Conservation (phyloP, 1,284 basidiomycete species). For the Moniliophthora roreri region DNA sequence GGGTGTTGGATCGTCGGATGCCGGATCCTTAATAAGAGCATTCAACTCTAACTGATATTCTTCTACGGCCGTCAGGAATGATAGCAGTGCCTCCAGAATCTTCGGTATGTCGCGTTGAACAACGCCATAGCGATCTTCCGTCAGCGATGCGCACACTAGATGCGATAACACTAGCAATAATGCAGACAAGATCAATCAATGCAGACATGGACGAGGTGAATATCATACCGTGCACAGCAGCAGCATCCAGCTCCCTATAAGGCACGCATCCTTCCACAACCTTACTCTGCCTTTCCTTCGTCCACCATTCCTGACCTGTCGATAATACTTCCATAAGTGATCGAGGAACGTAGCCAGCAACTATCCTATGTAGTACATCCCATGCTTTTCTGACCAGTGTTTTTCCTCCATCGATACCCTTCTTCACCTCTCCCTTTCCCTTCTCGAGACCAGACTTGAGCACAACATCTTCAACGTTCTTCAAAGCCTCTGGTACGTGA, state of each 20-base stretch:
- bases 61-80: conserved; percentile 67
- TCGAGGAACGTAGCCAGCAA: conserved; percentile 28
- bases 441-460: conserved; percentile 23
- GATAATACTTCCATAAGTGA: conserved; percentile 25
- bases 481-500: conserved; percentile 61
- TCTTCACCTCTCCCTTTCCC: conserved; percentile 28
- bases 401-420: conserved; percentile 22
- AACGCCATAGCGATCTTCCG: conserved; percentile 79
- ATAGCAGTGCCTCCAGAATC: conserved; percentile 72
- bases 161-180: conserved; percentile 61
- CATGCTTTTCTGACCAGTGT: conserved; percentile 6
- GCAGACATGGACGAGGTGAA: neutral
- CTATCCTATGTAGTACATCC: neutral
- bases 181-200: neutral
- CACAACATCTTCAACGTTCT: conserved; percentile 38
- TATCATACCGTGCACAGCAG: conserved; percentile 55
- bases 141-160: conserved; percentile 70
- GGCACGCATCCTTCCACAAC: conserved; percentile 55
- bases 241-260: conserved; percentile 56
- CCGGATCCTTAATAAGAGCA: conserved; percentile 23
- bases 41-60: conserved; percentile 51
- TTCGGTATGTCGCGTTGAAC: conserved; percentile 83
- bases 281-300: conserved; percentile 51
- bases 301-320: conserved; percentile 50
- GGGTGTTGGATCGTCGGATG: conserved; percentile 30